phyloP scores from a whole-genome alignment of 2,329 filamentous ascomycete species.

The Colletotrichum aenigma region DNA sequence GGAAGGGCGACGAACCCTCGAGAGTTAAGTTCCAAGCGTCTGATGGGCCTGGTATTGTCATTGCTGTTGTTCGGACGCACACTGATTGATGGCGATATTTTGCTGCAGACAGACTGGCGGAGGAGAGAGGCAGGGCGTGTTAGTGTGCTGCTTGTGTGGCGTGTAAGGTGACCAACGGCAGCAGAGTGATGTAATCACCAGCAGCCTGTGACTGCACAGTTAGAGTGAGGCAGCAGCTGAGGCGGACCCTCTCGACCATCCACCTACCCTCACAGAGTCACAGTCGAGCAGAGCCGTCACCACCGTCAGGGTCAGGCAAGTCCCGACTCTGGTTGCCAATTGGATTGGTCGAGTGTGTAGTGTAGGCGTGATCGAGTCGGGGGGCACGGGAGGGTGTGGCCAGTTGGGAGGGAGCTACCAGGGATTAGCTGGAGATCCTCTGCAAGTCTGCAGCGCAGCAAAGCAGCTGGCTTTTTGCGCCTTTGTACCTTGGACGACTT shows the following conservation, averaged over 20 bases:
- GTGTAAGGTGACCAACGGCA: background rate
- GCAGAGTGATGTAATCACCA: conserved; percentile 11
- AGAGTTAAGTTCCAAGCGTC: background rate
- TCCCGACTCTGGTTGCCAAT: background rate
- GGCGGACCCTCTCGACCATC: background rate
- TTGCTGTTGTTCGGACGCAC: background rate
- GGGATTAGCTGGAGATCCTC: conserved; percentile 15
- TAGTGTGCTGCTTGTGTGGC: background rate
- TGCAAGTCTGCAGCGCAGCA: background rate
- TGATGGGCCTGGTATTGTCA: background rate
- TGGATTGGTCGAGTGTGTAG: background rate
- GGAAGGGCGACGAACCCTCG: background rate
- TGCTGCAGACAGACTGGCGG: background rate
- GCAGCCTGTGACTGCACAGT: background rate
- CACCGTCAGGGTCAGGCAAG: background rate
- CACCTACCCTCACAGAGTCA: background rate
- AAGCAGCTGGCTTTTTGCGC: background rate
- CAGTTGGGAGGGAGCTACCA: background rate
- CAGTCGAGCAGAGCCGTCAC: background rate
- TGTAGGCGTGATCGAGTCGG: background rate
- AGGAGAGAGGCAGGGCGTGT: background rate
- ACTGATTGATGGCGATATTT: background rate
- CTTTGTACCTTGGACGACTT: background rate
- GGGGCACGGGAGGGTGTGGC: background rate
- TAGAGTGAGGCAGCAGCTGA: conserved; percentile 2